These are phyloP conservation scores for Leptographium radiaticola DNA, from an alignment of 2,329 filamentous ascomycete genomes.

Conservation along the genomic window DNA sequence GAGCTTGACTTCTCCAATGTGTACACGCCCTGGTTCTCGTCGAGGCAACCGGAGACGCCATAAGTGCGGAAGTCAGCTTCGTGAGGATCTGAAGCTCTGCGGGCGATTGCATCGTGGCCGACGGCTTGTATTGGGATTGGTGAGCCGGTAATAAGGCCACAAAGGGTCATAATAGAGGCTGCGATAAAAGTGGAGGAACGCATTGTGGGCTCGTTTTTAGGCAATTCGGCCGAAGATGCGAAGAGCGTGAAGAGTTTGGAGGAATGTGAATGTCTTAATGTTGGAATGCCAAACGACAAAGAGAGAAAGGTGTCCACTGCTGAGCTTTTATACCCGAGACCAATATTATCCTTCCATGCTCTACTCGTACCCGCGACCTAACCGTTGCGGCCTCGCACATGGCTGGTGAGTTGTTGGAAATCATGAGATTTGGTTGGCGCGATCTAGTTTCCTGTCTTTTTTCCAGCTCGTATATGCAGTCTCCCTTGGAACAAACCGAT, in stretches of 20 bases:
- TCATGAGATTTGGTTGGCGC: too few relatives aligned
- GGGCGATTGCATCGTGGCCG: background rate
- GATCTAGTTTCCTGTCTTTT: too few relatives aligned
- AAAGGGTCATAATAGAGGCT: background rate
- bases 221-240: too few relatives aligned
- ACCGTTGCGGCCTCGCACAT: background rate
- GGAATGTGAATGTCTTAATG: too few relatives aligned
- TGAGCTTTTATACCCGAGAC: too few relatives aligned
- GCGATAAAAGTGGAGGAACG: constrained; percentile 1
- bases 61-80: constrained; percentile 11
- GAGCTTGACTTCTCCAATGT: constrained; percentile 6
- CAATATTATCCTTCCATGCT: too few relatives aligned
- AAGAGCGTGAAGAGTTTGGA: too few relatives aligned
- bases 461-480: too few relatives aligned
- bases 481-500: too few relatives aligned
- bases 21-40: constrained; percentile 12
- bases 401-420: too few relatives aligned
- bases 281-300: too few relatives aligned
- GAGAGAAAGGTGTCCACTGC: too few relatives aligned
- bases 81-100: constrained; percentile 5
- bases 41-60: constrained; percentile 7
- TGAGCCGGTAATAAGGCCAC: background rate
- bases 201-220: constrained; percentile 2
- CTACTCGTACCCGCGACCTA: background rate
- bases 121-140: background rate